Evolutionary conservation across 169 alveolate species (phyloP).

Genomic region (Eimeria tenella): DNA sequence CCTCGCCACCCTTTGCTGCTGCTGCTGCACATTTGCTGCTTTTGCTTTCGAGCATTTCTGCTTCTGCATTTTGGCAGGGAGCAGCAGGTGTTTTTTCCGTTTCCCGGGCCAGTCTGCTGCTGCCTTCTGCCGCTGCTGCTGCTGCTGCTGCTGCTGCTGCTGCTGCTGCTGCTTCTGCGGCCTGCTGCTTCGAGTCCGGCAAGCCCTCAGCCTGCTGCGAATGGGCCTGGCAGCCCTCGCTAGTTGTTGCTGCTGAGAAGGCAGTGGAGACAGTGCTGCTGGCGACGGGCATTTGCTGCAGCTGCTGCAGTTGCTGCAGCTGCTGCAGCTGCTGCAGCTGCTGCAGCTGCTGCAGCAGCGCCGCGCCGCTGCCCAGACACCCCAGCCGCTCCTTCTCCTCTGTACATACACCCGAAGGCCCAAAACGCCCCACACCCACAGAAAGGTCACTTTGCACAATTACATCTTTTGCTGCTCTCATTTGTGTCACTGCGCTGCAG

Average conservation of each 20-base stretch:
- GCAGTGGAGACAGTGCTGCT: constrained; percentile 18
- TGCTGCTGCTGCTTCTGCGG: no score
- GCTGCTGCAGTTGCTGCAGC: not conserved
- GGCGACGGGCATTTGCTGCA: constrained; percentile 17
- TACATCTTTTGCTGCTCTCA: not conserved
- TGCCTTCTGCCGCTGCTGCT: no score
- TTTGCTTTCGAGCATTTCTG: not conserved
- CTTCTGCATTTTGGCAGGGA: no score
- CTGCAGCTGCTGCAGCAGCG: not conserved
- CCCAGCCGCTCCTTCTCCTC: not conserved
- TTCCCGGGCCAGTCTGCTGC: no score
- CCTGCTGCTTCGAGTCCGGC: no score
- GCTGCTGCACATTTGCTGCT: not conserved
- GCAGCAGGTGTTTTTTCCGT: no score
- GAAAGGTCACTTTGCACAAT: no score
- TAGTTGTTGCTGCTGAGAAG: not conserved
- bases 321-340: not conserved
- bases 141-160: no score
- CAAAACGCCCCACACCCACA: no score
- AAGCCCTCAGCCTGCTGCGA: not conserved
- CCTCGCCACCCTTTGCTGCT: not conserved
- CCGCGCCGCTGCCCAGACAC: not conserved
- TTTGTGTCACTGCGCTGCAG: not conserved
- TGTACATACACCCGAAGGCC: no score
- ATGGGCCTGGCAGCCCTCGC: constrained; percentile 14